Evolutionary conservation across 179 eudicot genomes (phyloP), one percentile per base, ranked within the genome.

Genomic region (Beta macrorhiza): DNA sequence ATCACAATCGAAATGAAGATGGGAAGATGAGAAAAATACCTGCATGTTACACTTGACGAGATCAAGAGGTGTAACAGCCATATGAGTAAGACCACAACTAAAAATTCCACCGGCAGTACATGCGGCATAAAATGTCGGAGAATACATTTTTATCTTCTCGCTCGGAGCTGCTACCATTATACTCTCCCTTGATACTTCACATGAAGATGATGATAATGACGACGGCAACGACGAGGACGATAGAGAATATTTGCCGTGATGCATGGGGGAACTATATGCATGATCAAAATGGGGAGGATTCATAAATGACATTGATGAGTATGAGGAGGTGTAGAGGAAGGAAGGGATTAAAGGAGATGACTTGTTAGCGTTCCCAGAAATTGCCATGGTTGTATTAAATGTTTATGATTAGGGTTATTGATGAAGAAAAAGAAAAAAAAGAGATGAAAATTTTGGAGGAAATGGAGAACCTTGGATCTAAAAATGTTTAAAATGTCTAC

Each of bases 11-110:
- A 25, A 25, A 25, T 25, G 25, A 37, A 37, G 42, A 37, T 37
- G 1, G 4, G 55, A 91, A 83, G 6, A 95, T 93, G 37, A 65
- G 11, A 42, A 11, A 71, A 0, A n/a, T 45, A 91, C 97, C 97
- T 93, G 97, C 93, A 92, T 93, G 79, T 92, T 93, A 82, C 97
- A 93, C 81, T 93, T 93, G 86, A 93, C 84, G 52, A 93, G 68
- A 88, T 93, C 97, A 72, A 93, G 90, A 53, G 97, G 97, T 72
- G 97, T 93, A 80, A 89, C 88, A 78, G 92, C 93, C 73, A 65
- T 88, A 71, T 93, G 98, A 82, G 98, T 93, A n/a, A 80, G 82
- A 12, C 97, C 97, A 70, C 92, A 89, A 75, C 90, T 19, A 13
- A 93, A 55, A 19, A 76, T 62, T 8, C 98, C 98, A 14, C 97